Evolutionary conservation across 73 alveolate species (phyloP), one percentile per base, ranked within the genome.

Genomic region (Paramecium bursaria): DNA sequence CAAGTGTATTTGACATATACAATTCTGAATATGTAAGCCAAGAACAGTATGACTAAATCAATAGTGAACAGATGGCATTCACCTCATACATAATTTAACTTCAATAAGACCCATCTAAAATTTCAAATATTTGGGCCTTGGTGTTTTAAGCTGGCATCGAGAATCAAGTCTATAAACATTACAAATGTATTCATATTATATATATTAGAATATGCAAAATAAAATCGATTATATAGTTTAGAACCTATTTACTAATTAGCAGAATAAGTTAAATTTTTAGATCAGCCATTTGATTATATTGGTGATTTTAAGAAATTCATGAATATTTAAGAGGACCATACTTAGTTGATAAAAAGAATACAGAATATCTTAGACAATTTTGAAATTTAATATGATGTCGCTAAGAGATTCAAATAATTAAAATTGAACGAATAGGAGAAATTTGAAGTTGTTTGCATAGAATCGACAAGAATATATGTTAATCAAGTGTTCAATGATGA

Each of bases 11-110:
- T 39, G 82, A 67, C 17, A 67, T 67, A 7, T 57, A 39, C 44
- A 67, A 67, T 42, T 67, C 82, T 35, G 13, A 67, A 67, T 67
- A 31, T 42, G 82, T 67, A 21, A 67, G 60, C 44, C 23, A 67
- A 67, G 44, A 35, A 9, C 23, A 67, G 22, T 67, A 67, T 67
- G 82, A 67, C 48, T 39, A 53, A 33, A 67, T 67, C 9, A 17
- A 39, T 7, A 47, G 47, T 1, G 27, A 67, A 26, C 44, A 67
- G 46, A 67, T 39, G 46, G 82, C 82, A 10, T 67, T 39, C 39
- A 39, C 33, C 10, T 46, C 33, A 67, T 67, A 33, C 50, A 39
- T 30, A 39, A 13, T 57, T 27, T 67, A 42, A 47, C 44, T 57
- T 19, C 33, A 57, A 30, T 30, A 29, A 30, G 76, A 57, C 15